Conservation (phyloP, 108 stramenopile genomes). For the Aurantiochytrium sp. region DNA sequence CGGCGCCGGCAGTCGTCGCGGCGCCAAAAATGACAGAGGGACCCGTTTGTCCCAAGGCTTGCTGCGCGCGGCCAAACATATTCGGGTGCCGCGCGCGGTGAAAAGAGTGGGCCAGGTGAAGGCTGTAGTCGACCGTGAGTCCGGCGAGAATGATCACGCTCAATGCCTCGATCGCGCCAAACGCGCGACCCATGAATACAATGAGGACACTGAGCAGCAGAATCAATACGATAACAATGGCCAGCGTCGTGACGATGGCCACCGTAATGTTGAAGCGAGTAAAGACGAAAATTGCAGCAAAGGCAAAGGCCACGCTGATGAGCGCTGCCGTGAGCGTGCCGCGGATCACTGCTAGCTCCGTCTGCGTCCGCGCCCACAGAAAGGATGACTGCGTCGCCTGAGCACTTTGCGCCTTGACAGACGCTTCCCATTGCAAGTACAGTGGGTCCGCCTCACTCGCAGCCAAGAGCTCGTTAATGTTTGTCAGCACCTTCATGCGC, state of each 20-base stretch:
- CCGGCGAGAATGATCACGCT: neutral
- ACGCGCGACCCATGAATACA: neutral
- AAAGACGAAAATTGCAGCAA: neutral
- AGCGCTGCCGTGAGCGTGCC: neutral
- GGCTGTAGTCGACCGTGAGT: neutral
- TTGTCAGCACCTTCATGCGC: neutral
- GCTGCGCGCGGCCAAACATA: neutral
- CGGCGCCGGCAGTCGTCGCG: neutral
- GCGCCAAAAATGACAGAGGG: constrained; percentile 1
- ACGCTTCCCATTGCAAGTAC: neutral
- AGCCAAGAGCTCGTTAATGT: neutral
- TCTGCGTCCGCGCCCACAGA: constrained; percentile 4
- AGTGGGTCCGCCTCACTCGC: neutral
- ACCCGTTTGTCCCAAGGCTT: neutral
- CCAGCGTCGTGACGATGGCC: neutral
- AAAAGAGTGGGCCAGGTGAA: neutral
- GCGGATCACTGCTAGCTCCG: neutral
- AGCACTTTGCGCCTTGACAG: neutral
- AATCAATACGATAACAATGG: neutral
- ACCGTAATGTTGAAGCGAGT: neutral
- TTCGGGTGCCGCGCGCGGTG: neutral
- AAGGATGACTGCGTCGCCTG: neutral
- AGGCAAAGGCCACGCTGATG: neutral
- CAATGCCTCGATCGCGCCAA: neutral
- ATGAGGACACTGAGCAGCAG: neutral